These are phyloP conservation scores for Pyrus pyrifolia DNA, from an alignment of 306 rosid species.

Conservation along the genomic window DNA sequence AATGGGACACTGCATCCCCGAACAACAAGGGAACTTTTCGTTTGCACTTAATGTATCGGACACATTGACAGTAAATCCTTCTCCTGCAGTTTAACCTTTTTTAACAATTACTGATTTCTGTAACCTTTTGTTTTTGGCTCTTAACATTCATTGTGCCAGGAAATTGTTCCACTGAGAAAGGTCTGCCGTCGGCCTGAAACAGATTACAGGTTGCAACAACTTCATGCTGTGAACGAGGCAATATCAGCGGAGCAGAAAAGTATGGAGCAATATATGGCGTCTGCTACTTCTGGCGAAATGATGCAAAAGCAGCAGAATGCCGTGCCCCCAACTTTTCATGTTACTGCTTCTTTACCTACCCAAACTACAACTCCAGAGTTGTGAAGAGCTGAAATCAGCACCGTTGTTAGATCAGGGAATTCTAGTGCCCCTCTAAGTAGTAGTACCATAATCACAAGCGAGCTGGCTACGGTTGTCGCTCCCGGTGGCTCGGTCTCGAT, in stretches of 20 bases:
- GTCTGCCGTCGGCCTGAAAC: constrained; percentile 95
- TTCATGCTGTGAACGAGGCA: constrained; percentile 67
- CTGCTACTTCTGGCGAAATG: constrained; percentile 37
- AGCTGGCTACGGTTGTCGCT: not conserved
- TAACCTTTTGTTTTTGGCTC: not conserved
- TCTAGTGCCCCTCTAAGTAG: constrained; percentile 21
- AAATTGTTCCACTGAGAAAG: constrained; percentile 90
- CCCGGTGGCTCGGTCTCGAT: constrained; percentile 15
- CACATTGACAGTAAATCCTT: not conserved
- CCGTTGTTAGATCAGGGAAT: constrained; percentile 30
- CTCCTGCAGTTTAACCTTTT: not conserved
- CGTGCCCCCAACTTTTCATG: constrained; percentile 21
- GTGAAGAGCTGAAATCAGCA: constrained; percentile 33
- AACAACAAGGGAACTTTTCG: not conserved
- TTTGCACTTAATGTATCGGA: not conserved
- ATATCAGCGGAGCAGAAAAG: constrained; percentile 48
- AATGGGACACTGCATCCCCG: not conserved
- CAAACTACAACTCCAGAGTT: constrained; percentile 35
- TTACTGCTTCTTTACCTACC: constrained; percentile 22
- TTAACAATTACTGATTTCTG: not conserved
- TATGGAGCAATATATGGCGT: constrained; percentile 31
- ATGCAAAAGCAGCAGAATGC: constrained; percentile 47
- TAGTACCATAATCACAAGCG: constrained; percentile 19
- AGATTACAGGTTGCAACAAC: constrained; percentile 86
- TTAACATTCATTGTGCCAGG: constrained; percentile 37